phyloP scores from a whole-genome alignment of 257 asterid species.

The Solanum sejunctum region DNA sequence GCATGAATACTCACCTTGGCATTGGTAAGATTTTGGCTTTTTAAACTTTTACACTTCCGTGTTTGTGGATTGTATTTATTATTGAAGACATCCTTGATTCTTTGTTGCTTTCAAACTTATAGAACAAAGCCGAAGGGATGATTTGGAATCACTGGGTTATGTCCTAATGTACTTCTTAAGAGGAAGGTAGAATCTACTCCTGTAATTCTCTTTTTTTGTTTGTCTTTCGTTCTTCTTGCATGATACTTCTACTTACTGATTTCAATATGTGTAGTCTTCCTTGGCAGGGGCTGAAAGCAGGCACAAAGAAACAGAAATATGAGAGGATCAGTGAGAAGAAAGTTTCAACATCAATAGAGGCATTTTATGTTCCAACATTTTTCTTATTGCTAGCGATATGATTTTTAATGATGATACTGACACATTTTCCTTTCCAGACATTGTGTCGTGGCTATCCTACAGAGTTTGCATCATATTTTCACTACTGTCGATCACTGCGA shows the following conservation, averaged over 20 bases:
- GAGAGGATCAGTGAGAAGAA: slow-evolving; percentile 84
- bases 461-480: slow-evolving; percentile 84
- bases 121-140: slow-evolving; percentile 98
- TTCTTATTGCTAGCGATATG: background rate
- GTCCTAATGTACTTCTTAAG: slow-evolving; percentile 87
- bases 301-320: slow-evolving; percentile 84
- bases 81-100: background rate
- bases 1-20: slow-evolving; percentile 94
- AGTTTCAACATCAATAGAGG: slow-evolving; percentile 88
- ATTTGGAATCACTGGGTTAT: slow-evolving; percentile 89
- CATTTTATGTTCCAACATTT: slow-evolving; percentile 7
- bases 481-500: slow-evolving; percentile 74
- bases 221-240: background rate
- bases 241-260: slow-evolving; percentile 9
- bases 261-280: slow-evolving; percentile 54
- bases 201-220: background rate
- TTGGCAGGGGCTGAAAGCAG: slow-evolving; percentile 96
- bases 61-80: background rate
- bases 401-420: slow-evolving; percentile 5
- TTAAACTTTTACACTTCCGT: slow-evolving; percentile 1
- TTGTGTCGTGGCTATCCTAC: slow-evolving; percentile 71
- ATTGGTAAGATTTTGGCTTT: slow-evolving; percentile 39
- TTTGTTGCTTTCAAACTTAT: slow-evolving; percentile 11
- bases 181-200: slow-evolving; percentile 46
- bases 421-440: slow-evolving; percentile 25